These are phyloP conservation scores for Huntiella savannae DNA, from an alignment of 2,329 filamentous ascomycete genomes.

Conservation along the genomic window DNA sequence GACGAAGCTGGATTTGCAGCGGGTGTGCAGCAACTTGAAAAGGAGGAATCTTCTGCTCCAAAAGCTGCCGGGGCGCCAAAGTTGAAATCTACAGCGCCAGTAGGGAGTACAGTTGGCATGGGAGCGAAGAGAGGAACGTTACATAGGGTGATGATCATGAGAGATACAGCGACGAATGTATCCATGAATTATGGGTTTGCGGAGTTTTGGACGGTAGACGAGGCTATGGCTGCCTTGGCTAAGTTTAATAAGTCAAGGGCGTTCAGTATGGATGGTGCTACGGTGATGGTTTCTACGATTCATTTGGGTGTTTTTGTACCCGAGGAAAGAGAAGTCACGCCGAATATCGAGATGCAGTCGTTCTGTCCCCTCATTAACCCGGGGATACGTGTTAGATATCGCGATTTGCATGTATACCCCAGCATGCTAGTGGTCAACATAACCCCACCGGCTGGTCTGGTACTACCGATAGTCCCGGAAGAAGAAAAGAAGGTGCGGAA, in stretches of 20 bases:
- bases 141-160: slow-evolving; percentile 56
- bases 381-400: slow-evolving; percentile 50
- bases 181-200: slow-evolving; percentile 71
- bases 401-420: slow-evolving; percentile 55
- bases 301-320: slow-evolving; percentile 74
- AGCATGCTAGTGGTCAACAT: slow-evolving; percentile 42
- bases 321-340: slow-evolving; percentile 37
- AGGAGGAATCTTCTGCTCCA: slow-evolving; percentile 25
- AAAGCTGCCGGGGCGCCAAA: slow-evolving; percentile 27
- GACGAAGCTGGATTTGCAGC: slow-evolving; percentile 54
- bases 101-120: slow-evolving; percentile 35
- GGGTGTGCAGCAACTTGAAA: slow-evolving; percentile 54
- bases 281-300: slow-evolving; percentile 54
- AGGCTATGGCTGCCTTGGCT: slow-evolving; percentile 53
- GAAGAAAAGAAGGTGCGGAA: slow-evolving; percentile 30
- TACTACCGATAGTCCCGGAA: slow-evolving; percentile 15
- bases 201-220: slow-evolving; percentile 59
- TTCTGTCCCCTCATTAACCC: slow-evolving; percentile 55
- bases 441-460: slow-evolving; percentile 16
- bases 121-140: slow-evolving; percentile 59
- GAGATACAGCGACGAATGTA: slow-evolving; percentile 50
- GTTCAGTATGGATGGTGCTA: slow-evolving; percentile 59
- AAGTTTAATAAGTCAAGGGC: slow-evolving; percentile 54
- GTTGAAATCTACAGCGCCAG: slow-evolving; percentile 39
- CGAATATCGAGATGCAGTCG: slow-evolving; percentile 41